Evolutionary conservation across 768 basidiomycete genomes (phyloP).

Genomic region (Mycena rosella): DNA sequence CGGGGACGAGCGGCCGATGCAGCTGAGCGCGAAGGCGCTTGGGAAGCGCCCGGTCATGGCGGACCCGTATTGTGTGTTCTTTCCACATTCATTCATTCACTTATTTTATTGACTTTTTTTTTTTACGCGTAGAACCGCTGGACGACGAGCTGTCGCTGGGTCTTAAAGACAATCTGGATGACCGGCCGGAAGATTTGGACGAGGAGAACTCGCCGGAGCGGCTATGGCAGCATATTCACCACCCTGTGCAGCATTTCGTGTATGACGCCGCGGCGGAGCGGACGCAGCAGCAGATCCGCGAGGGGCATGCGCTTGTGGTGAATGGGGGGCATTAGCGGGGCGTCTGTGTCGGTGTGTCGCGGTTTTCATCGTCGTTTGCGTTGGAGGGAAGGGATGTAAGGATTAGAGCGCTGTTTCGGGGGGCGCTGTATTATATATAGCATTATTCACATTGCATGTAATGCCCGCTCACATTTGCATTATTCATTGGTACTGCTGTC

Average conservation of each 20-base stretch:
- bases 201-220: slow-evolving; percentile 38
- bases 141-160: too few species aligned
- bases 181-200: too few species aligned
- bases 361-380: background rate
- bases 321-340: slow-evolving; percentile 59
- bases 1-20: slow-evolving; percentile 55
- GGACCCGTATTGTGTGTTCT: too few species aligned
- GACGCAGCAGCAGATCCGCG: slow-evolving; percentile 68
- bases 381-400: background rate
- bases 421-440: slow-evolving; percentile 25
- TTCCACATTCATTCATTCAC: too few species aligned
- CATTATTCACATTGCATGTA: slow-evolving; percentile 30
- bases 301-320: slow-evolving; percentile 53
- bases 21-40: slow-evolving; percentile 88
- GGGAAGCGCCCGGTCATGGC: slow-evolving; percentile 83
- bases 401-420: background rate
- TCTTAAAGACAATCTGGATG: too few species aligned
- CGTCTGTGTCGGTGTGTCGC: background rate
- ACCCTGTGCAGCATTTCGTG: slow-evolving; percentile 74
- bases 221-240: slow-evolving; percentile 53
- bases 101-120: too few species aligned
- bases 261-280: slow-evolving; percentile 95
- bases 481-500: slow-evolving; percentile 17
- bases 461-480: slow-evolving; percentile 27
- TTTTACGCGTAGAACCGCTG: too few species aligned